Evolutionary conservation across 148 eudicot genomes (phyloP).

Genomic region (Nepenthes gracilis): DNA sequence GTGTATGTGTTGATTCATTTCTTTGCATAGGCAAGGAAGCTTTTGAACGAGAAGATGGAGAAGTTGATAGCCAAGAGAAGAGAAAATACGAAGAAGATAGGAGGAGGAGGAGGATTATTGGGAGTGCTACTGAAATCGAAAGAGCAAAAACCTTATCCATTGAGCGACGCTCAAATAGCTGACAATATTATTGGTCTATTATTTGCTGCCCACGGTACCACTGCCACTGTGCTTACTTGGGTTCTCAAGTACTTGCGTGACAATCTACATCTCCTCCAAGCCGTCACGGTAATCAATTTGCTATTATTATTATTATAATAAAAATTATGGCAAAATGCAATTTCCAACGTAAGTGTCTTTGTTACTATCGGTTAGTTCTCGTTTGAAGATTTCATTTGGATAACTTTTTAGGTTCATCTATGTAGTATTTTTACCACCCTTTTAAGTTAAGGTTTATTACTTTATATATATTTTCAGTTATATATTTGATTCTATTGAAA

Average conservation of each 20-base stretch:
- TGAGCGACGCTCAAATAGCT: conserved; percentile 51
- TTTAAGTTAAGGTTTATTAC: too few relatives aligned
- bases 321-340: too few relatives aligned
- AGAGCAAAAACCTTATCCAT: conserved; percentile 5
- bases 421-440: too few relatives aligned
- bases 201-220: conserved; percentile 86
- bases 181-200: conserved; percentile 80
- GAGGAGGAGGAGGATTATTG: conserved; percentile 41
- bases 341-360: too few relatives aligned
- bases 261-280: conserved; percentile 29
- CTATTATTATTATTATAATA: background rate
- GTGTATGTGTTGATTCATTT: too few relatives aligned
- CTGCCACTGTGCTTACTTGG: conserved; percentile 87
- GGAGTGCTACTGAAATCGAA: conserved; percentile 26
- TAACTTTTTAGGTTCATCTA: too few relatives aligned
- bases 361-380: too few relatives aligned
- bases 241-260: conserved; percentile 74
- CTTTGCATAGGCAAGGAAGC: conserved; percentile 53
- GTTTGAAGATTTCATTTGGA: too few relatives aligned
- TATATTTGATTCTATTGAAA: too few relatives aligned
- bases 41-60: conserved; percentile 38
- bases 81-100: conserved; percentile 16
- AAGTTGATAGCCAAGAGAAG: conserved; percentile 45
- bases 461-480: too few relatives aligned
- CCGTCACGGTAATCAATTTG: conserved; percentile 37